A percentile compares a stretch with the other conserved stretches of the same genome.
Conservation (phyloP, 352 stramenopile species). For the Phytophthora parvispora region DNA sequence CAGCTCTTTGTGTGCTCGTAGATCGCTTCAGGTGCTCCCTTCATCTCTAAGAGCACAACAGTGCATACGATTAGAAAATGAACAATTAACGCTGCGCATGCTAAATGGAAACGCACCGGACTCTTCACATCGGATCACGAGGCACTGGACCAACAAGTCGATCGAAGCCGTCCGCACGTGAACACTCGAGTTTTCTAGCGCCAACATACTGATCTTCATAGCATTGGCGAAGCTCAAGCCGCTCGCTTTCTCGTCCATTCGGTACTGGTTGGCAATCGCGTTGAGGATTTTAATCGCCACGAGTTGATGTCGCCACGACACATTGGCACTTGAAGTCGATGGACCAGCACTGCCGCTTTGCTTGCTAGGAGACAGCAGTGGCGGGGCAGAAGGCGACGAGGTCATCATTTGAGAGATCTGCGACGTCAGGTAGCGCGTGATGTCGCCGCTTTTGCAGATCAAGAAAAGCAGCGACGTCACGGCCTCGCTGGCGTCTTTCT, state of each 20-base stretch:
- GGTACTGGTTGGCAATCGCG: constrained; percentile 83
- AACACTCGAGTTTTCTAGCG: constrained; percentile 80
- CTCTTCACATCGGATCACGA: constrained; percentile 81
- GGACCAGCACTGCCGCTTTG: background rate
- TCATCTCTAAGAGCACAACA: constrained; percentile 50
- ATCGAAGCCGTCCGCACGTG: constrained; percentile 79
- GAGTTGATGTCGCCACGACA: constrained; percentile 77
- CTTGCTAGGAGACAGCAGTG: constrained; percentile 35
- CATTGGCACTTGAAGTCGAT: constrained; percentile 8
- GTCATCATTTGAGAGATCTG: constrained; percentile 68
- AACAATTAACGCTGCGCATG: background rate
- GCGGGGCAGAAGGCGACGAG: constrained; percentile 6
- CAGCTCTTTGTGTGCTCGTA: constrained; percentile 84
- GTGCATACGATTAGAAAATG: background rate
- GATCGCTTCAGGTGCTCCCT: constrained; percentile 63
- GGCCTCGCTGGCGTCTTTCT: constrained; percentile 85
- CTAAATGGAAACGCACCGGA: constrained; percentile 48
- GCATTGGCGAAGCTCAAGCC: constrained; percentile 67
- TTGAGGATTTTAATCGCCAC: constrained; percentile 86
- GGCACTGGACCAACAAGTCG: constrained; percentile 76
- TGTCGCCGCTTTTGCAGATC: constrained; percentile 83
- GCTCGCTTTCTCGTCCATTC: constrained; percentile 66
- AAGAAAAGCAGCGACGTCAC: constrained; percentile 82
- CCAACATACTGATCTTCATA: constrained; percentile 70
- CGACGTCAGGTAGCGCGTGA: constrained; percentile 64